Evolutionary conservation across 805 yeast genomes (phyloP), one percentile per base, ranked within the genome.

Genomic region (Candida schatavii): DNA sequence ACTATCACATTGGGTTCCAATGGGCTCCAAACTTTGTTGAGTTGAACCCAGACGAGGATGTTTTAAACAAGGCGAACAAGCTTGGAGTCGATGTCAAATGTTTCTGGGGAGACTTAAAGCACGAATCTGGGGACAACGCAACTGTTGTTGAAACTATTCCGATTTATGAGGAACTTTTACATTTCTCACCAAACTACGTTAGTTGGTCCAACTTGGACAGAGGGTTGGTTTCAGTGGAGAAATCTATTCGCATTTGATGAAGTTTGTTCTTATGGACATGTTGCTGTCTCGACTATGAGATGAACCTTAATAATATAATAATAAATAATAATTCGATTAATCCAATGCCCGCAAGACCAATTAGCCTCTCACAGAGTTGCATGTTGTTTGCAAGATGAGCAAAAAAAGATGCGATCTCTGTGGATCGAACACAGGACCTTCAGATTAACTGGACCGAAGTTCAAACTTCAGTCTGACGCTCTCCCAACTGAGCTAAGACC

Each of bases 31-130:
- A 72, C 40, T 64, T 74, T 11, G 70, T 71, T 22, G 80, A 70
- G 33, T 63, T 56, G 29, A 66, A 61, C 18, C 60, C 51, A 22
- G 62, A 54, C 13, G 61, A 59, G n/a, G 61, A 48, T 25, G 47
- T 48, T 5, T 59, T 55, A n/a, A 42, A 40, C 5, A 39, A 60
- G 17, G 60, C 61, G 25, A 66, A 51, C 57, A 65, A 43, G 28
- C 60, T 88, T 38, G 83, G 81, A 6, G 72, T 88, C 1, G 59
- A 66, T 5, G 72, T 88, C 6, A 69, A 76, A 19, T 89, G 97
- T 56, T 79, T 68, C 53, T 89, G 91, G 90, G 85, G 88, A 6
- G 95, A 88, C 49, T 78, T 79, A 56, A 80, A 79, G 27, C 21
- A 29, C 5, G 38, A 56, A 61, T 19, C 54, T 65, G 78, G 73